phyloP scores from a whole-genome alignment of 2,329 filamentous ascomycete species.

The Gliomastix tumulicola region DNA sequence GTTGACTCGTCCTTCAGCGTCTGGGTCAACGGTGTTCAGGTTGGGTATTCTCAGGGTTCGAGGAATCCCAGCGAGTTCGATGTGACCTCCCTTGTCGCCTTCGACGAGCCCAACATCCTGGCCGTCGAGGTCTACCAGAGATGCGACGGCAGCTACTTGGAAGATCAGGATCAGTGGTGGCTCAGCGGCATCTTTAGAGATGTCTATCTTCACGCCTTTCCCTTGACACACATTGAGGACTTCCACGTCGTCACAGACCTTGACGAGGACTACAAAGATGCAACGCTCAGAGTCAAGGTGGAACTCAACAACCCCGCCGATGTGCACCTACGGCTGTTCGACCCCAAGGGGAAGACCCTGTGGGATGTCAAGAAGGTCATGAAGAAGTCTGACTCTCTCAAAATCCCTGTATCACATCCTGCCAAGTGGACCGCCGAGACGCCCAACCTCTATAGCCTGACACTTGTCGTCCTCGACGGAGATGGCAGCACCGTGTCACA shows the following conservation, averaged over 20 bases:
- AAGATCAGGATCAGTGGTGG: slow-evolving; percentile 64
- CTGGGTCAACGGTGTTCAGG: slow-evolving; percentile 53
- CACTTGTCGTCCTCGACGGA: slow-evolving; percentile 21
- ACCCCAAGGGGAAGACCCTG: background rate
- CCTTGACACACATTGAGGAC: slow-evolving; percentile 44
- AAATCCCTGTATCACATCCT: background rate
- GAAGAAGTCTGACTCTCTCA: background rate
- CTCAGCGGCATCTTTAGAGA: slow-evolving; percentile 61
- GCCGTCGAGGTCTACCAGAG: slow-evolving; percentile 60
- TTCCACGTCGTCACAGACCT: slow-evolving; percentile 47
- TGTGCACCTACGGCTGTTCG: slow-evolving; percentile 14
- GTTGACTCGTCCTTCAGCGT: slow-evolving; percentile 64
- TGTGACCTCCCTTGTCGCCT: slow-evolving; percentile 38
- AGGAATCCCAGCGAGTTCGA: slow-evolving; percentile 64
- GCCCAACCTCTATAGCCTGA: slow-evolving; percentile 51
- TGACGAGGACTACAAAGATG: slow-evolving; percentile 41
- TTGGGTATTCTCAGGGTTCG: slow-evolving; percentile 63
- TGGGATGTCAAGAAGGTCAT: background rate
- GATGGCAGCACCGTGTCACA: slow-evolving; percentile 27
- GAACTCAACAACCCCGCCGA: slow-evolving; percentile 23
- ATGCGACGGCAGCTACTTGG: slow-evolving; percentile 60
- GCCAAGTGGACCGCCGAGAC: slow-evolving; percentile 60
- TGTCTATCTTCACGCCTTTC: slow-evolving; percentile 52
- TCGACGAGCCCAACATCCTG: slow-evolving; percentile 37
- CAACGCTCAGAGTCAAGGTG: slow-evolving; percentile 41